Evolutionary conservation across 768 basidiomycete species (phyloP).

Genomic region (Tylopilus rubrobrunneus): DNA sequence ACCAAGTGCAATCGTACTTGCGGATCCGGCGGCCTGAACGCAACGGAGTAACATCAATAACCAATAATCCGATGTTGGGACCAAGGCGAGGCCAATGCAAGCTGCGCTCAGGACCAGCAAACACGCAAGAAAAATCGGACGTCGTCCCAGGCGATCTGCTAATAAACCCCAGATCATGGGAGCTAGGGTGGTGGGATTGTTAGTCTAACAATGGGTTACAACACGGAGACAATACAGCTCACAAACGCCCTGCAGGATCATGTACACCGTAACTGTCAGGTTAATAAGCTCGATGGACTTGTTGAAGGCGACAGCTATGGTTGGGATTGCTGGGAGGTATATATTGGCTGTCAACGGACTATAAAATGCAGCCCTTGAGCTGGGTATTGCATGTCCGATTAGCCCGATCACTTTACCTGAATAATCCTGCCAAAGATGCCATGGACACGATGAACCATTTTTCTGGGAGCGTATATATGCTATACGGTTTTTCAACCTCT

Average conservation of each 20-base stretch:
- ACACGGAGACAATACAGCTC: constrained; percentile 10
- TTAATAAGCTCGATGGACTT: constrained; percentile 71
- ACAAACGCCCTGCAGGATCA: constrained; percentile 49
- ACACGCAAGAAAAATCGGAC: constrained; percentile 61
- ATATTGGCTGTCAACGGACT: constrained; percentile 74
- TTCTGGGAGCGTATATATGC: constrained; percentile 50
- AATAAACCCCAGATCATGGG: constrained; percentile 61
- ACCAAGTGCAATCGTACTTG: constrained; percentile 76
- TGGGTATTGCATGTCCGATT: neutral
- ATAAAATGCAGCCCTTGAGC: neutral
- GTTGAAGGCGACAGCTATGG: constrained; percentile 53
- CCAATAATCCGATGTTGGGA: constrained; percentile 66
- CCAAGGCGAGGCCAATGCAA: constrained; percentile 58
- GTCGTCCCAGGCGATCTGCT: constrained; percentile 61
- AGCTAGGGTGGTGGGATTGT: constrained; percentile 31
- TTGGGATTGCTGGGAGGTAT: constrained; percentile 77
- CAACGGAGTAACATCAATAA: constrained; percentile 76
- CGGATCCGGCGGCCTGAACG: constrained; percentile 74
- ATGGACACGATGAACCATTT: constrained; percentile 69
- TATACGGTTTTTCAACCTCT: constrained; percentile 30
- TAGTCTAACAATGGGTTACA: neutral
- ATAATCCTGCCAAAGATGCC: constrained; percentile 58
- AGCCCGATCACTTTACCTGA: constrained; percentile 42
- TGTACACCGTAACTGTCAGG: constrained; percentile 65
- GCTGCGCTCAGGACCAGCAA: constrained; percentile 59